These are phyloP conservation scores for Cyclotella choctawhatcheeana DNA, from an alignment of 108 stramenopile species.

Conservation along the genomic window DNA sequence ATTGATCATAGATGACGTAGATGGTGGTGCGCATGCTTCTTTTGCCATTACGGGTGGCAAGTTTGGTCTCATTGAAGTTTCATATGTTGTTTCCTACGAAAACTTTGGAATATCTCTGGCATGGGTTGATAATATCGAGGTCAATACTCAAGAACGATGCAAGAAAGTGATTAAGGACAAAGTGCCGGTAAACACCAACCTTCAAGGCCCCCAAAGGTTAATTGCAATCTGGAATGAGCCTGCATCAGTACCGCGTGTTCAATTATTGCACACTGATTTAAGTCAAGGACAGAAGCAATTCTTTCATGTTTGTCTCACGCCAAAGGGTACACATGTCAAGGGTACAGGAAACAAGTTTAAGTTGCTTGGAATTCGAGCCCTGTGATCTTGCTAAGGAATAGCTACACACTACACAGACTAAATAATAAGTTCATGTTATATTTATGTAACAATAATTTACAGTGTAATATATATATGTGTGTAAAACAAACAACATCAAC, in stretches of 20 bases:
- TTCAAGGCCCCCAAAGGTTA: conserved; percentile 7
- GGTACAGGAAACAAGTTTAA: conserved; percentile 45
- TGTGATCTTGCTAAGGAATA: conserved; percentile 5
- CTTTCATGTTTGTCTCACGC: conserved; percentile 42
- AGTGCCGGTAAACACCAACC: not conserved
- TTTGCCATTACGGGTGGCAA: conserved; percentile 24
- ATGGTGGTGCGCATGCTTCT: conserved; percentile 26
- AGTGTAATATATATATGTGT: no score
- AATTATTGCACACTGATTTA: conserved; percentile 14
- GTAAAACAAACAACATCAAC: no score
- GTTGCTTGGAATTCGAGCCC: conserved; percentile 28
- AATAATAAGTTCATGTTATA: no score
- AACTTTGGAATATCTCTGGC: conserved; percentile 41
- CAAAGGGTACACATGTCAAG: conserved; percentile 5
- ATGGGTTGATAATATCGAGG: conserved; percentile 24
- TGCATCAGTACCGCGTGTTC: conserved; percentile 26
- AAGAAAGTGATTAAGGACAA: conserved; percentile 10
- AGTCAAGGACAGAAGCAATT: conserved; percentile 11
- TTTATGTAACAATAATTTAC: no score
- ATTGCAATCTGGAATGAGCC: conserved; percentile 29
- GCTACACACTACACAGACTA: no score
- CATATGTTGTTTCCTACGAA: conserved; percentile 35
- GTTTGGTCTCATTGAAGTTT: conserved; percentile 27
- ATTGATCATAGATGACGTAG: conserved; percentile 17
- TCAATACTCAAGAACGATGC: conserved; percentile 19